A percentile compares a stretch with the other conserved stretches of the same genome.
These are phyloP conservation scores for Straminergon stramineum DNA, from an alignment of 225 moss, liverwort and hornwort species.

Conservation along the genomic window DNA sequence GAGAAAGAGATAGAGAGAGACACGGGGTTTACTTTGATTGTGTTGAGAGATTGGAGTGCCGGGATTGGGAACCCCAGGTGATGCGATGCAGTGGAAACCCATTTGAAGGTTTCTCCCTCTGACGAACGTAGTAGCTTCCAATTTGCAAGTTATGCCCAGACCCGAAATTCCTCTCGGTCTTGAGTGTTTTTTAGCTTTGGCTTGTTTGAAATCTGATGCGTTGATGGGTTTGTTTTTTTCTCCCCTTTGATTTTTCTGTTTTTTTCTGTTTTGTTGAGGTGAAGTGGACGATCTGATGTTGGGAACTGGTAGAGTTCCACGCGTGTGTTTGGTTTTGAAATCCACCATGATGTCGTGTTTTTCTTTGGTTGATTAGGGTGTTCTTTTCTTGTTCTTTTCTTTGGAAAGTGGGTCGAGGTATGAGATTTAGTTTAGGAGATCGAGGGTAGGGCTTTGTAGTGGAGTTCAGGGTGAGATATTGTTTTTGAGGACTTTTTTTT, in stretches of 20 bases:
- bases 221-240: neutral
- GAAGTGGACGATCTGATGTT: neutral
- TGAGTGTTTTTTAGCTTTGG: no score
- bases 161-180: neutral
- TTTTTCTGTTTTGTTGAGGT: neutral
- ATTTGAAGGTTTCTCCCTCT: neutral
- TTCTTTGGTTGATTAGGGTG: neutral
- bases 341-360: neutral
- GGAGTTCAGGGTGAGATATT: neutral
- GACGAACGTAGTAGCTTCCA: neutral
- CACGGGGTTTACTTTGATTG: neutral
- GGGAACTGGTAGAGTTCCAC: neutral
- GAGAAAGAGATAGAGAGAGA: neutral
- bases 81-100: neutral
- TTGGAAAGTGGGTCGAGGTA: neutral
- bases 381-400: neutral
- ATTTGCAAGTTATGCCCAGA: neutral
- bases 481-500: no score
- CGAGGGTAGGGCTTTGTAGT: neutral
- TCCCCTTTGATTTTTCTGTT: neutral
- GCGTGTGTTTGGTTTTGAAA: neutral
- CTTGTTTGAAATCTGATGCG: neutral
- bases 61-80: neutral
- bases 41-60: neutral
- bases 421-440: neutral